Evolutionary conservation across 2,329 filamentous ascomycete genomes (phyloP).

Genomic region (Sporothrix brasiliensis): DNA sequence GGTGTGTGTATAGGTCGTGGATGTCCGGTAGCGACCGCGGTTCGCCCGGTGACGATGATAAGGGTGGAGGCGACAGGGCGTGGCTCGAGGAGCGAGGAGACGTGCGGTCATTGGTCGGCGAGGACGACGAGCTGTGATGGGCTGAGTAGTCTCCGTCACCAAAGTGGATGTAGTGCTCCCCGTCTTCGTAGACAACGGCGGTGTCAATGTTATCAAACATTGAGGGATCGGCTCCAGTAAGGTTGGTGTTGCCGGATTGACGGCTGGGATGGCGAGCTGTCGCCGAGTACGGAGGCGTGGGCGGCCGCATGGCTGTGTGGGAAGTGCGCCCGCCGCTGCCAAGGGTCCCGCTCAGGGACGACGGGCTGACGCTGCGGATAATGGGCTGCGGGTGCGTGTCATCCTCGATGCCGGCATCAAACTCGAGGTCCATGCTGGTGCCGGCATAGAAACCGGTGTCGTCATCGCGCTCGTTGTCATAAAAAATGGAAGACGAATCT

Average conservation of each 20-base stretch:
- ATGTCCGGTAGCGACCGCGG: constrained; percentile 7
- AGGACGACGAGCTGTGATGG: constrained; percentile 43
- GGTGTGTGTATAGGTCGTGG: constrained; percentile 12
- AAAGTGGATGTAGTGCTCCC: constrained; percentile 56
- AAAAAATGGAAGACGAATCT: constrained; percentile 46
- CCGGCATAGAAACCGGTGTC: constrained; percentile 42
- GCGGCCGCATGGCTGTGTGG: constrained; percentile 44
- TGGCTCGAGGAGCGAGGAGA: background rate
- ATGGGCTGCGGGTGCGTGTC: constrained; percentile 50
- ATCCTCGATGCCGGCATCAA: constrained; percentile 63
- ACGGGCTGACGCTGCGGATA: constrained; percentile 60
- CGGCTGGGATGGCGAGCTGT: constrained; percentile 37
- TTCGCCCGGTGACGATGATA: constrained; percentile 12
- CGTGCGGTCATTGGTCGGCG: background rate
- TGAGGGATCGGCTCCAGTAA: background rate
- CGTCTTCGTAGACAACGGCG: constrained; percentile 49
- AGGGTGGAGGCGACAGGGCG: background rate
- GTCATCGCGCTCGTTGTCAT: constrained; percentile 47
- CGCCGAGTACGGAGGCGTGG: constrained; percentile 44
- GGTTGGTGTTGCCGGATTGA: background rate
- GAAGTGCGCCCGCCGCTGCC: constrained; percentile 48
- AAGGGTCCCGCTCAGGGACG: constrained; percentile 52
- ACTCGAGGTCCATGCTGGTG: constrained; percentile 52
- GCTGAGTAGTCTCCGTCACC: constrained; percentile 41
- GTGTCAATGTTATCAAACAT: constrained; percentile 42